Evolutionary conservation across 1,284 basidiomycete genomes (phyloP), one percentile per base, ranked within the genome.

Genomic region (Sporisorium graminicola): DNA sequence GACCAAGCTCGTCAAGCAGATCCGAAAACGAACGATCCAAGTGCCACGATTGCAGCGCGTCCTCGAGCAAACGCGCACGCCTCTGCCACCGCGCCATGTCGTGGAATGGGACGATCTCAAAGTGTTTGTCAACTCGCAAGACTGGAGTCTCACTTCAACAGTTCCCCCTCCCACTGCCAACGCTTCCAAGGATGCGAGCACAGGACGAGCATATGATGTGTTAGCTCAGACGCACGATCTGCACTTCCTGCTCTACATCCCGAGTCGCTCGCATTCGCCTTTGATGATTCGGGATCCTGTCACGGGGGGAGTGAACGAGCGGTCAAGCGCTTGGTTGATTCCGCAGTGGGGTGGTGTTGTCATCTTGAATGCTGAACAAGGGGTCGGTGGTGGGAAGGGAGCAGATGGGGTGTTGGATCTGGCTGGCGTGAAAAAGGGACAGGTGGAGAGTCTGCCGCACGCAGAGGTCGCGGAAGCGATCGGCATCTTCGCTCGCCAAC

Each of bases 321-420:
- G 13, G 2, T 27, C 78, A 10, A 68, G 65, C 2, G 90, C 92
- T 10, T 99, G 98, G 88, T 89, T 98, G 26, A 89, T 97, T 1
- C 96, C 97, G 0, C 96, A 98, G 86, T 97, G 94, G 92, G 96
- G 97, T 44, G 92, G 94, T 16, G 92, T 99, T 52, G 90, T 93
- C 59, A 89, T 98, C 57, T 87, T 91, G 77, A 94, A 97, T 14
- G 26, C 35, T 10, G 37, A 52, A 0, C 51, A 9, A 9, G 26
- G 37, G 16, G 13, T 12, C 4, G 2, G 35, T 35, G 12, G 10
- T 3, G 35, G 13, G 13, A 35, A 13, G 3, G 40, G n/a, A 8
- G 20, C 5, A 8, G 46, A n/a, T 16, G 43, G 29, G 9, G 16
- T 58, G 33, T 12, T 46, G 6, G 18, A 22, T 18, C 29, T 22